Evolutionary conservation across 129 eudicot species (phyloP).

Genomic region (Centella asiatica): DNA sequence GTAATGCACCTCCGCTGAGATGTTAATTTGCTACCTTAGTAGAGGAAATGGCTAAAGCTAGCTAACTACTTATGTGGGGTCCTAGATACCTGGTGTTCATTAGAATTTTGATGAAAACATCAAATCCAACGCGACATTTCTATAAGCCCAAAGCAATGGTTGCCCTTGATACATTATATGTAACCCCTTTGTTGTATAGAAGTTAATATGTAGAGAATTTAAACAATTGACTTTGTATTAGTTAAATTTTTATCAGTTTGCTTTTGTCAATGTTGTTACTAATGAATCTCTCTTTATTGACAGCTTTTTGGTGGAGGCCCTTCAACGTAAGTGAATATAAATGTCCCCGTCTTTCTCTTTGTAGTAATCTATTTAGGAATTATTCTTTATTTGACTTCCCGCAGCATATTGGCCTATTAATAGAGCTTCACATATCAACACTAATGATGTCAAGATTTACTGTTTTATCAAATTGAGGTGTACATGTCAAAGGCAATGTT

Average conservation of each 20-base stretch:
- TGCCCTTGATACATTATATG: not conserved
- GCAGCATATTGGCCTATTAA: too few relatives aligned
- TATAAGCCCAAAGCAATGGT: not conserved
- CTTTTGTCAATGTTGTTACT: slow-evolving; percentile 5
- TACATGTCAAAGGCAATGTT: not conserved
- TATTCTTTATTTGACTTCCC: not conserved
- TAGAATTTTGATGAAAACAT: too few relatives aligned
- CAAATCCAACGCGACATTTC: too few relatives aligned
- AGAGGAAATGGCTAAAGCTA: too few relatives aligned
- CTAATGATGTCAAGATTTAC: not conserved
- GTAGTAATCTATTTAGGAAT: not conserved
- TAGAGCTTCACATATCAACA: not conserved
- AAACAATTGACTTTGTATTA: not conserved
- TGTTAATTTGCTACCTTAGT: too few relatives aligned
- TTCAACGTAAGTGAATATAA: slow-evolving; percentile 49
- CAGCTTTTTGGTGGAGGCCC: slow-evolving; percentile 78
- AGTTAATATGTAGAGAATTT: too few relatives aligned
- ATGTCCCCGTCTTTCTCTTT: not conserved
- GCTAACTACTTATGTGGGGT: too few relatives aligned
- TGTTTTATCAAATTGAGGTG: not conserved
- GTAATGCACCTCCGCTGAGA: too few relatives aligned
- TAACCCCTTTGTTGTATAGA: too few relatives aligned
- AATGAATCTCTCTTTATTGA: slow-evolving; percentile 11
- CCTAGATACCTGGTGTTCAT: too few relatives aligned
- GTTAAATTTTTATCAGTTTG: not conserved